phyloP scores from a whole-genome alignment of 1,139 yeast genomes.

The Pneumocystis canis region DNA sequence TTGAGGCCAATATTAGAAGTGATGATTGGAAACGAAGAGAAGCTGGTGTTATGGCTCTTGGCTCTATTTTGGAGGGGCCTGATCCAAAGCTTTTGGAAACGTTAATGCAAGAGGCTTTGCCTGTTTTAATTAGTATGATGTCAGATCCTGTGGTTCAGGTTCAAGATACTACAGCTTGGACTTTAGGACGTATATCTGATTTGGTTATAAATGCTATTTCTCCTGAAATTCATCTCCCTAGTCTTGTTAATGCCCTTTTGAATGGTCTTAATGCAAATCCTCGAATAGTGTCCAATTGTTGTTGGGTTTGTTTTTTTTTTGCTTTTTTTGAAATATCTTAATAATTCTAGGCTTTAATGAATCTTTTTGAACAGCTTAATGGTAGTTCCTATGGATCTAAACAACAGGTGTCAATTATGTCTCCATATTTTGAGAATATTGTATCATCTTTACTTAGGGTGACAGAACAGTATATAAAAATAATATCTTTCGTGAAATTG shows the following conservation, averaged over 20 bases:
- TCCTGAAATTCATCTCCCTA: slow-evolving; percentile 46
- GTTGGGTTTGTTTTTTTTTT: slow-evolving; percentile 41
- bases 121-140: slow-evolving; percentile 60
- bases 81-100: slow-evolving; percentile 53
- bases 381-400: slow-evolving; percentile 34
- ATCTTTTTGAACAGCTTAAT: slow-evolving; percentile 71
- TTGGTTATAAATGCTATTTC: slow-evolving; percentile 67
- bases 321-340: not conserved
- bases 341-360: slow-evolving; percentile 45
- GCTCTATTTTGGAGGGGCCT: slow-evolving; percentile 92
- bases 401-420: slow-evolving; percentile 46
- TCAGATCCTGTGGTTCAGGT: slow-evolving; percentile 67
- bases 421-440: slow-evolving; percentile 54
- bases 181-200: slow-evolving; percentile 91
- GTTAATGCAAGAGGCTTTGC: slow-evolving; percentile 66
- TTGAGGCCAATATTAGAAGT: slow-evolving; percentile 51
- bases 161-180: slow-evolving; percentile 96
- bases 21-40: slow-evolving; percentile 76
- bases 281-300: slow-evolving; percentile 83
- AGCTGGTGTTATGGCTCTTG: slow-evolving; percentile 98
- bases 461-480: slow-evolving; percentile 13
- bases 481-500: slow-evolving; percentile 23
- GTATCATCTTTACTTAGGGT: slow-evolving; percentile 59
- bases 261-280: slow-evolving; percentile 79
- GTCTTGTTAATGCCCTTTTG: slow-evolving; percentile 55